Conservation (phyloP, 495 filamentous ascomycete species). For the Talaromyces borbonicus region DNA sequence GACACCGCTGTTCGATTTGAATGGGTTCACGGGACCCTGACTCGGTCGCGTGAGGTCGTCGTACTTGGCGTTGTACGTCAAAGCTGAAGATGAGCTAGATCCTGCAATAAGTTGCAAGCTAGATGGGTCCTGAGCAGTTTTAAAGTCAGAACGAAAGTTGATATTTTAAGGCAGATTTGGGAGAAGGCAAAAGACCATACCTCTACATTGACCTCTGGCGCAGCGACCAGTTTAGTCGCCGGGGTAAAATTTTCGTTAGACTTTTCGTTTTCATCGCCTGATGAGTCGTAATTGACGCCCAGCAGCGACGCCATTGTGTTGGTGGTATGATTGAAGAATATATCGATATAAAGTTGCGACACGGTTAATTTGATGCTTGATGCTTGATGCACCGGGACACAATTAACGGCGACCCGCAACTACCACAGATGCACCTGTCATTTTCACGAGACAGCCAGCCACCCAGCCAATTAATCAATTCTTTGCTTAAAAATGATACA, state of each 20-base stretch:
- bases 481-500: no score
- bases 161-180: constrained; percentile 21
- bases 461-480: no score
- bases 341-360: not conserved
- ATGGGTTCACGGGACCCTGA: constrained; percentile 74
- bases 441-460: no score
- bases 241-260: constrained; percentile 16
- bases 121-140: constrained; percentile 50
- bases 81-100: constrained; percentile 35
- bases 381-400: no score
- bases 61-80: constrained; percentile 57
- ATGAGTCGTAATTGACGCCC: constrained; percentile 42
- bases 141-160: constrained; percentile 15
- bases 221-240: constrained; percentile 39
- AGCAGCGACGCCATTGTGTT: constrained; percentile 39
- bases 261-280: constrained; percentile 38
- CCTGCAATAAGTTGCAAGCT: constrained; percentile 47
- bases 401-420: no score
- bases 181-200: constrained; percentile 37
- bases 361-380: constrained; percentile 6
- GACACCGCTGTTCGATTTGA: constrained; percentile 49
- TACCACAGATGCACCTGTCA: no score
- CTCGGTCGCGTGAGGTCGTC: constrained; percentile 59
- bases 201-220: constrained; percentile 53
- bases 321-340: not conserved